Base-by-base conservation (phyloP, 768 basidiomycete species). In the Hygrophoropsis aurantiaca region DNA sequence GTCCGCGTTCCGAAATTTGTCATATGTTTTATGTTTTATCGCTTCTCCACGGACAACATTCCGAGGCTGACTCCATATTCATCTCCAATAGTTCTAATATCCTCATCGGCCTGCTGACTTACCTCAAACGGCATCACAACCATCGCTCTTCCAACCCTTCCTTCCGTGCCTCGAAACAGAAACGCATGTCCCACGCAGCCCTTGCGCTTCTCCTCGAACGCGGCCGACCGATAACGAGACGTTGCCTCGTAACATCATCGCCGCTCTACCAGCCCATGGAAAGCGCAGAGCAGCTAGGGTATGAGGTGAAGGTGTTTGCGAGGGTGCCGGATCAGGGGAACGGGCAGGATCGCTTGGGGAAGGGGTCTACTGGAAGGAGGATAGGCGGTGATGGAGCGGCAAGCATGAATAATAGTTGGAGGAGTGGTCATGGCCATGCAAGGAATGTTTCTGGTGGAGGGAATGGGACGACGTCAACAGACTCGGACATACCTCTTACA, bases 201-300 rank as follows among this genome's bases (percentile, higher is more conserved):
- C 74, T 94, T 25, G 76, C 82, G 2, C 75, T 93, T 30, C 79
- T 94, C 44, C 74, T 94, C 30, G 90, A 93, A 67, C 79, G 91
- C 32, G 92, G 90, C 6, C 77, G 91, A 27, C 79, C 84, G 7
- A 74, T 91, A 44, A 81, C 79, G 19, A 78, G 85, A 25, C 79
- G 89, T 19, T 85, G 90, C 5, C 73, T 91, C 5, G 90, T 87
- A 25, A 82, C 90, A 0, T 90, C 87, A 11, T 89, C 85, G 35
- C 90, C 92, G 2, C 66, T 94, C 40, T 89, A 91, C 64, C 92
- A 94, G 61, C 80, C 86, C 10, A 83, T 93, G 74, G 81, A 85
- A 9, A 68, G 75, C 4, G 85, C 89, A 15, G 75, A 83, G 55
- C 75, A 80, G 42, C 69, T 93, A 34, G 90, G 86, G 4, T 90